These are phyloP conservation scores for Plasmodium cynomolgi DNA, from an alignment of 169 alveolate species.

Conservation along the genomic window DNA sequence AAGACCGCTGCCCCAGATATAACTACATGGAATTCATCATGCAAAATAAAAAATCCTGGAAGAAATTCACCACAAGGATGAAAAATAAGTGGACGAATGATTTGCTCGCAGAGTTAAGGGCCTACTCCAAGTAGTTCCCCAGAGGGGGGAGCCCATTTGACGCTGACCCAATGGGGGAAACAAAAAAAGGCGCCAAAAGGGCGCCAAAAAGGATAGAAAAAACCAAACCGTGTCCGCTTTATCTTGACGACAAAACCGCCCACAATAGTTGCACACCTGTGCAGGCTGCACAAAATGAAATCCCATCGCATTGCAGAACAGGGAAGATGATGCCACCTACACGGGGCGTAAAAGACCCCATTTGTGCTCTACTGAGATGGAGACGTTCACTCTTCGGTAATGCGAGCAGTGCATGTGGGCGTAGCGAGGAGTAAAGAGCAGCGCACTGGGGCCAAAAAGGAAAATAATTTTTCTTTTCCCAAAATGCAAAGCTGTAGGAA, in stretches of 20 bases:
- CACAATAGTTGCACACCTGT: not conserved
- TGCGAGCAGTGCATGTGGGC: not conserved
- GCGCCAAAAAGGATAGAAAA: not conserved
- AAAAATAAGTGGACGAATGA: not conserved
- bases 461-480: not conserved
- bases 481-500: not conserved
- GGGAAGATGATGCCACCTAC: not conserved
- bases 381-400: not conserved
- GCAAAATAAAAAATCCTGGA: not conserved
- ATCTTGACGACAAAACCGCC: not conserved
- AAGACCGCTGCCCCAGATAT: not conserved
- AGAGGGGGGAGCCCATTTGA: not conserved
- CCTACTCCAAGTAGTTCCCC: not conserved
- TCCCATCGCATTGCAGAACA: not conserved
- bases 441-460: not conserved
- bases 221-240: not conserved
- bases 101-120: not conserved
- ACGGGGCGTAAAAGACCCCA: not conserved
- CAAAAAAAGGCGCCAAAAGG: not conserved
- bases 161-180: not conserved
- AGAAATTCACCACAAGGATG: not conserved
- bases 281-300: not conserved
- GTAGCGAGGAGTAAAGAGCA: not conserved
- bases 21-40: not conserved
- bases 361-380: not conserved